phyloP scores from a whole-genome alignment of 2,329 filamentous ascomycete species.

The Stenocarpella maydis region DNA sequence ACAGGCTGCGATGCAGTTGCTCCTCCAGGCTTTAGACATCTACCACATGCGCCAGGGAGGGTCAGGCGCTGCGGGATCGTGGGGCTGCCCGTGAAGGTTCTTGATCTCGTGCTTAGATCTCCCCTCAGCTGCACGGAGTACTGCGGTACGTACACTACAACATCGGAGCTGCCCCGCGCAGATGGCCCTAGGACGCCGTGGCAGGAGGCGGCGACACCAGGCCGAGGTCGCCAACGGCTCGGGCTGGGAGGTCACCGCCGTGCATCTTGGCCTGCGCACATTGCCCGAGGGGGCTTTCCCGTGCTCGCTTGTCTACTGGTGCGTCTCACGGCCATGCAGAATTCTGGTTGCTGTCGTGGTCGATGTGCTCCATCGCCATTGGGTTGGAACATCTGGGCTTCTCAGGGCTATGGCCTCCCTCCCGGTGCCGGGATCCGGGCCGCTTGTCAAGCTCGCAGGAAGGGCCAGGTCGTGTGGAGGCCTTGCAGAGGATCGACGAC shows the following conservation, averaged over 20 bases:
- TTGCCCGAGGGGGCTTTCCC: neutral
- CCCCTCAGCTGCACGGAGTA: slow-evolving; percentile 15
- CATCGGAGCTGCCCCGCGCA: slow-evolving; percentile 17
- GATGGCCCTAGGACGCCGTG: slow-evolving; percentile 3
- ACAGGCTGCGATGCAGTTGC: slow-evolving; percentile 3
- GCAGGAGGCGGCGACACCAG: neutral
- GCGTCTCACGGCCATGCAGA: slow-evolving; percentile 16
- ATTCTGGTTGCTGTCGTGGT: neutral
- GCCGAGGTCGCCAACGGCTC: slow-evolving; percentile 1
- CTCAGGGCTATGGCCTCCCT: neutral
- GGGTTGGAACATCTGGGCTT: neutral
- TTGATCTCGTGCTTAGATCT: slow-evolving; percentile 24
- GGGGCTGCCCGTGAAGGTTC: slow-evolving; percentile 6
- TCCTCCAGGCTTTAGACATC: slow-evolving; percentile 1
- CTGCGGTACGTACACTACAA: neutral
- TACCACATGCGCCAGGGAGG: slow-evolving; percentile 23
- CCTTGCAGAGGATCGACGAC: slow-evolving; percentile 7
- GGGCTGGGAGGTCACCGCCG: slow-evolving; percentile 1
- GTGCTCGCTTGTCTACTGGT: slow-evolving; percentile 14
- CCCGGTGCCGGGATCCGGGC: neutral
- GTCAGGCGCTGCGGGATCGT: slow-evolving; percentile 17
- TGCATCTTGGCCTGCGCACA: neutral
- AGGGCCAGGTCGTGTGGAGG: neutral
- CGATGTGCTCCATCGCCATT: neutral
- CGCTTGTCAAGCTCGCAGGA: slow-evolving; percentile 22